Evolutionary conservation across 139 green algal species (phyloP), one percentile per base, ranked within the genome.

Genomic region (Chlamydomonas schloesseri): DNA sequence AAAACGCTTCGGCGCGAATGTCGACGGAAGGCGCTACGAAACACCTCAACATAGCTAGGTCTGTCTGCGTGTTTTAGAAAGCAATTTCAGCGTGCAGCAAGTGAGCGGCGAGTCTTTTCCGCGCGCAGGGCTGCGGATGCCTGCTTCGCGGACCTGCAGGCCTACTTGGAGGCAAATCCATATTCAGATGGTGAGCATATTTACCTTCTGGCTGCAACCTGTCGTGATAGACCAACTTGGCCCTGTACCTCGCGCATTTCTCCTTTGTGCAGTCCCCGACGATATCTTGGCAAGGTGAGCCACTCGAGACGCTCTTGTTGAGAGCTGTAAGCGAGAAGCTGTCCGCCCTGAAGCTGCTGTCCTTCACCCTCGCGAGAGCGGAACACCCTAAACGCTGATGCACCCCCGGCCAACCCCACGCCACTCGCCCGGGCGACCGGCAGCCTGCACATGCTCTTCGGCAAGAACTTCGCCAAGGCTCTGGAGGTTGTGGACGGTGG

Each of bases 401-500:
- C 58, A 15, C 23, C 20, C 18, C 18, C 20, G 17, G 6, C 5
- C 58, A 11, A 5, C 20, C 20, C 6, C 58, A 13, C 18, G 24
- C 60, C 24, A 68, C 24, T 68, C 26, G 24, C 24, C 26, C 60
- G 24, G 13, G 4, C 26, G 2, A 34, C 28, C 77, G 89, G 64
- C 90, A 97, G 93, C 70, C 57, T 97, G 36, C 55, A 93, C 75
- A 83, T 96, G 74, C 78, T 98, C 4, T 95, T 93, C 57, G 95
- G 93, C 65, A 94, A 94, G 46, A 95, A 96, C 83, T 91, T 95
- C 9, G 68, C 72, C 28, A 96, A 96, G 71, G 94, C 94, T 0
- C 80, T 97, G 37, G 84, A 95, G 69, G 91, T 98, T 13, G 80
- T 98, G 9, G 95, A 98, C 55, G 71, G 91, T 23, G 84, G 91